Base-by-base conservation (phyloP, 208 protist genomes). In the Leptomonas seymouri region DNA sequence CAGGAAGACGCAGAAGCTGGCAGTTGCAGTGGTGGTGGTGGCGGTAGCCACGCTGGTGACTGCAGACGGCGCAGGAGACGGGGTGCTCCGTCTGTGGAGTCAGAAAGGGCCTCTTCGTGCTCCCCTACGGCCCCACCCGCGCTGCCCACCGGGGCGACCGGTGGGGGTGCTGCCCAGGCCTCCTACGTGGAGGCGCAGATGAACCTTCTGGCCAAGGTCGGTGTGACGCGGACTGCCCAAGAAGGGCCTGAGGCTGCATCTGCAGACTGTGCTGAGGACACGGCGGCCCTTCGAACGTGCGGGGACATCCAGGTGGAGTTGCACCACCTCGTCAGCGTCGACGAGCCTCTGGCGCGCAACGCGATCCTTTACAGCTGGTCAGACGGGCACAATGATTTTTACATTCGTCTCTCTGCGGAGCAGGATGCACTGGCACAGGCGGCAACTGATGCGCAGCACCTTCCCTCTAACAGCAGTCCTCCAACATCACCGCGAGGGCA, bases 261-360 rank as follows among this genome's bases (percentile, higher is more conserved):
- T 53, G 48, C 21, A 57, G 15, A 28, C 16, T 5, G 39, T 18
- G 12, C 51, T 16, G 28, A 9, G 25, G 8, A 25, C 50, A 27
- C 8, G 50, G 6, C 5, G 23, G 0, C 12, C 12, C 23, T 20
- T 18, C 51, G 15, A 9, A 57, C 27, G 20, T 3, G 0, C 2
- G 51, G 39, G 28, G 28, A 57, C 28, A 11, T 57, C 11, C 53
- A 57, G 39, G 56, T 65, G 21, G 60, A 27, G 23, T 39, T 70
- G 30, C 59, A 25, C 20, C 71, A 63, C 21, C 45, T 86, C 20
- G 55, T 66, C 23, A 68, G 67, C 12, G 71, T 80, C 58, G 81
- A 82, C 42, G 84, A 90, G 64, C 76, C 75, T 27, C 57, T 83
- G 41, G 63, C 66, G 41, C 77, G 84, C 36, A 81, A 86, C 45